Base-by-base conservation (phyloP, 192 early-diverging fungal genomes). In the Backusella westeae region DNA sequence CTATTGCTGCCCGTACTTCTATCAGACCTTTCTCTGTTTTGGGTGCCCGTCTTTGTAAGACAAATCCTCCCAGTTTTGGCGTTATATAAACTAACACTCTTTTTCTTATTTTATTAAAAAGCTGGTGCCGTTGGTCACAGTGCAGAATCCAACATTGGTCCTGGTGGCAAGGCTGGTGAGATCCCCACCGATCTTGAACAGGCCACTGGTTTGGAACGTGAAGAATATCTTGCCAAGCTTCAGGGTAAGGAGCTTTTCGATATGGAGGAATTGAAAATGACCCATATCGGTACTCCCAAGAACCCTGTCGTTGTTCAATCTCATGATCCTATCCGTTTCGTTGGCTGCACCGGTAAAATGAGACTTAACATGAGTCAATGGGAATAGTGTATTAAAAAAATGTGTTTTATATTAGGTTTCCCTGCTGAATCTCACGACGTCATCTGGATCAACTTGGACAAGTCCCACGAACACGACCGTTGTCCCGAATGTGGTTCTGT, bases 401-500 rank as follows among this genome's bases (percentile, higher is more conserved):
- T 3, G 0, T 32, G 32, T 2, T 39, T 12, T 15, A 10, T 42
- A 19, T 42, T 85, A 92, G 98, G 98, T 71, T 96, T 90, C 83
- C 96, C 97, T 36, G 94, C 89, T 74, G 98, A 99, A 83, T 90
- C 92, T 71, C 98, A 99, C 81, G 95, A 97, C 75, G 82, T 91
- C 69, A 84, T 95, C 83, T 99, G 96, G 96, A 87, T 99, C 77
- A 88, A 91, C 65, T 86, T 99, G 69, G 91, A 95, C 73, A 83
- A 91, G 79, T 44, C 78, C 65, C 89, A 92, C 77, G 91, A 91
- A 49, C 87, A 94, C 77, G 94, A 98, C 81, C 93, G 96, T 79
- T 99, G 97, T 91, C 94, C 93, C 34, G 92, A 97, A 86, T 99
- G 97, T 82, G 97, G 97, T 79, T 89, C 86, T 78, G 91, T 87